A percentile compares a stretch with the other conserved stretches of the same genome.
These are phyloP conservation scores for Quercus variabilis DNA, from an alignment of 306 rosid species.

Conservation along the genomic window DNA sequence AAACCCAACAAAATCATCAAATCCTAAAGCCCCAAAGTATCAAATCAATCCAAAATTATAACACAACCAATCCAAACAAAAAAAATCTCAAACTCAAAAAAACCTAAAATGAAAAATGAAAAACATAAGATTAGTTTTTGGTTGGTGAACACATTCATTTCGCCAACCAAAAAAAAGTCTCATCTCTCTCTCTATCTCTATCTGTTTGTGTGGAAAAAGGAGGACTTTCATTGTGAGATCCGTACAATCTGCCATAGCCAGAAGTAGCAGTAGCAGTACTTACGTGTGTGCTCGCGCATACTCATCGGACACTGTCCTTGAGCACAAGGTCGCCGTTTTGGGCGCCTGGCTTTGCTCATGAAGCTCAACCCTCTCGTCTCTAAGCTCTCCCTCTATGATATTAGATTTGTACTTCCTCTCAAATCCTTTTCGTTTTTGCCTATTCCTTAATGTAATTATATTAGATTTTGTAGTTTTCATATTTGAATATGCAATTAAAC, in stretches of 20 bases:
- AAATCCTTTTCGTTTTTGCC: too few species aligned
- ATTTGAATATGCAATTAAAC: too few species aligned
- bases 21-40: too few species aligned
- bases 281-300: slow-evolving; percentile 50
- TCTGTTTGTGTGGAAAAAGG: slow-evolving; percentile 21
- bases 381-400: slow-evolving; percentile 79
- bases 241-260: slow-evolving; percentile 40
- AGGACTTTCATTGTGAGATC: slow-evolving; percentile 71
- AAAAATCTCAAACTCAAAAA: too few species aligned
- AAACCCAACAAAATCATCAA: too few species aligned
- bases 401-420: not conserved
- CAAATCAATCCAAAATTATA: too few species aligned
- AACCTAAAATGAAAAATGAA: too few species aligned
- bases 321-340: slow-evolving; percentile 77
- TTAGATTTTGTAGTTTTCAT: too few species aligned
- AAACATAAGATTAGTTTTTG: too few species aligned
- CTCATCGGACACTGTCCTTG: slow-evolving; percentile 49
- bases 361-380: slow-evolving; percentile 95
- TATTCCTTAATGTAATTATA: too few species aligned
- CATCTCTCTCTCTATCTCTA: not conserved
- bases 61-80: too few species aligned
- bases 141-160: too few species aligned
- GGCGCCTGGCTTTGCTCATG: slow-evolving; percentile 92
- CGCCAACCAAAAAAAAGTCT: not conserved
- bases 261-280: slow-evolving; percentile 23